Conservation (phyloP, 2,329 filamentous ascomycete species). For the Cladobotryum protrusum region DNA sequence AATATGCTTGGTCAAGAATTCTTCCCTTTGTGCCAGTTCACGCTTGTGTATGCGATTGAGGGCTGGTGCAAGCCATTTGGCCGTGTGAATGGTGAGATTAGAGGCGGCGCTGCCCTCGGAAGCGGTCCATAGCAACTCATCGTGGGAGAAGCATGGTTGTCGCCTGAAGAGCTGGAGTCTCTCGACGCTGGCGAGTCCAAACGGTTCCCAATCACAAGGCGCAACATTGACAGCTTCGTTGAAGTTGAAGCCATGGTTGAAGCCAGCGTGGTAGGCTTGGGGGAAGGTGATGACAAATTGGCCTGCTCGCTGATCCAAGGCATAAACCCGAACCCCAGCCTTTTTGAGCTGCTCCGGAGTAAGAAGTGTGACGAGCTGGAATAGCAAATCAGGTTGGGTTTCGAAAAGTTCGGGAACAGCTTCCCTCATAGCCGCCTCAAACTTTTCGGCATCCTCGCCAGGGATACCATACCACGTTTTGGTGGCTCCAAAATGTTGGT, state of each 20-base stretch:
- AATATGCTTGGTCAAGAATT: slow-evolving; percentile 62
- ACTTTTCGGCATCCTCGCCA: slow-evolving; percentile 86
- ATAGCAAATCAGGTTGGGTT: slow-evolving; percentile 90
- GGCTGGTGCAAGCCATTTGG: slow-evolving; percentile 90
- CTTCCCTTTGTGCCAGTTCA: slow-evolving; percentile 61
- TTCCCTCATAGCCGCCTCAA: slow-evolving; percentile 90
- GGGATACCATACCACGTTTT: slow-evolving; percentile 99
- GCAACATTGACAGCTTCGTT: slow-evolving; percentile 99
- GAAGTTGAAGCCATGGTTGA: slow-evolving; percentile 98
- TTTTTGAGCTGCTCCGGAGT: slow-evolving; percentile 90
- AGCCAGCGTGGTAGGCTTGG: slow-evolving; percentile 93
- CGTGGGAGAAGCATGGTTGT: slow-evolving; percentile 95
- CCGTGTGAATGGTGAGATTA: slow-evolving; percentile 70
- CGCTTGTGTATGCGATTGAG: slow-evolving; percentile 70
- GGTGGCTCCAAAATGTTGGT: slow-evolving; percentile 95
- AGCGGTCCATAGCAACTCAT: slow-evolving; percentile 87
- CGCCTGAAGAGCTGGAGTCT: slow-evolving; percentile 80
- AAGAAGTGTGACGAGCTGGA: slow-evolving; percentile 93
- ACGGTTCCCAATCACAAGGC: slow-evolving; percentile 90
- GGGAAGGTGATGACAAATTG: slow-evolving; percentile 97
- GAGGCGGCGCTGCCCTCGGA: slow-evolving; percentile 66
- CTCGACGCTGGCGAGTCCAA: slow-evolving; percentile 78
- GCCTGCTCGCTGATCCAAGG: slow-evolving; percentile 90
- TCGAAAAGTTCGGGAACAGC: slow-evolving; percentile 96
- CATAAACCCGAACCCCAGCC: slow-evolving; percentile 87